Evolutionary conservation across 768 basidiomycete species (phyloP), one percentile per base, ranked within the genome.

Genomic region (Tulasnella sp.): DNA sequence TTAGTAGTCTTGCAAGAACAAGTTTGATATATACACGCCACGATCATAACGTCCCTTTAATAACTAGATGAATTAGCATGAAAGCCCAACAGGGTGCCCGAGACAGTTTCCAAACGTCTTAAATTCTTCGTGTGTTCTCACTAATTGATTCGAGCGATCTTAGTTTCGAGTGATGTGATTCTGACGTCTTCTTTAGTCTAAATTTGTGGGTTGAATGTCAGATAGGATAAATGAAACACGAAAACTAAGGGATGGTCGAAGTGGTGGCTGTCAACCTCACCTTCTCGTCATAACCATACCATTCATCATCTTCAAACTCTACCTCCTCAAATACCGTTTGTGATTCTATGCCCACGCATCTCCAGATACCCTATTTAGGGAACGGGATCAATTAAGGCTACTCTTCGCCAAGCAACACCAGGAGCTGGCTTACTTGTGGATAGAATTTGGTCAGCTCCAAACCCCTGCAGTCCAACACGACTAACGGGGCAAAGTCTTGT

Each of bases 251-350:
- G 25, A 11, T 27, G 15, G 34, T 48, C 57, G 19, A 6, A 35
- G 42, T 34, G 14, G n/a, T n/a, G n/a, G n/a, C n/a, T n/a, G n/a
- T n/a, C n/a, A n/a, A n/a, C n/a, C 69, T 41, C 60, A 83, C 90
- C 77, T 91, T 89, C 68, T 94, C 90, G 62, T 94, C 90, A 62
- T 94, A 94, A 63, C 92, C 90, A 11, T 74, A 78, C 91, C 91
- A 94, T 66, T 82, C 80, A 2, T 74, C 77, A 25, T 83, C 80
- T 0, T 67, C 67, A 39, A 88, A 70, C 31, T 83, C 80, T n/a
- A 87, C 74, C 2, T 87, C 79, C 7, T 70, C 46, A 65, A 92
- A 92, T 3, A 66, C 54, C 0, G 77, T 77, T 5, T 77, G 76
- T 0, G 73, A 74, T 36, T 74, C 76, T 3, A 66, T 67, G 6